Evolutionary conservation across 2,329 filamentous ascomycete genomes (phyloP), one percentile per base, ranked within the genome.

Genomic region (Fusarium anguioides): DNA sequence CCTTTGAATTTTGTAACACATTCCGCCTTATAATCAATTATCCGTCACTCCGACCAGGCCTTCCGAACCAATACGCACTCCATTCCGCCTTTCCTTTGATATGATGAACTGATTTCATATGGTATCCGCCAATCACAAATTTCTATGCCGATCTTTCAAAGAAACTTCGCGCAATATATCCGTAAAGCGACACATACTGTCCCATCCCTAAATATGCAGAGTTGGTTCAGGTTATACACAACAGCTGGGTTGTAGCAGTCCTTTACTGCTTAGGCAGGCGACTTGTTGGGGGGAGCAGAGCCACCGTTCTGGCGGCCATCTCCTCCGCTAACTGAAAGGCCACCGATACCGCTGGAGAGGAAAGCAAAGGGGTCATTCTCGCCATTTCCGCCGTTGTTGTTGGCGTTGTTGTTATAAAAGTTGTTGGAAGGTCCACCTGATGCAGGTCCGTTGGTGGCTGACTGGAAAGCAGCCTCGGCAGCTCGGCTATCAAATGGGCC

Each of bases 381-480:
- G 54, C 82, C 82, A 72, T 89, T 84, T 63, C 89, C 83, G 71
- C 89, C 84, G 64, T 78, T 82, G 75, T 90, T 91, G 74, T 91
- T 92, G 75, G 88, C 88, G 74, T 90, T 91, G 55, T 67, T 77
- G 64, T 73, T 76, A 64, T 81, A 81, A 51, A 80, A 81, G 71
- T 80, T 81, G 80, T 78, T 79, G 39, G 91, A 89, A 31, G 90
- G 89, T 37, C 91, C 92, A 62, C 90, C 90, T 41, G 91, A 92
- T 17, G 90, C 89, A 20, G 91, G 90, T 55, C 92, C 92, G 71
- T 96, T 95, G 72, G 90, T 90, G 36, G 93, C 94, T 37, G 92
- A 92, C 76, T 93, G 92, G 84, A 99, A 99, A 24, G 96, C 95
- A 62, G 94, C 94, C 81, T 98, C 95, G 17, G 95, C 93, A 65